Base-by-base conservation (phyloP, 2,329 filamentous ascomycete species). In the Magnaporthiopsis rhizophila region DNA sequence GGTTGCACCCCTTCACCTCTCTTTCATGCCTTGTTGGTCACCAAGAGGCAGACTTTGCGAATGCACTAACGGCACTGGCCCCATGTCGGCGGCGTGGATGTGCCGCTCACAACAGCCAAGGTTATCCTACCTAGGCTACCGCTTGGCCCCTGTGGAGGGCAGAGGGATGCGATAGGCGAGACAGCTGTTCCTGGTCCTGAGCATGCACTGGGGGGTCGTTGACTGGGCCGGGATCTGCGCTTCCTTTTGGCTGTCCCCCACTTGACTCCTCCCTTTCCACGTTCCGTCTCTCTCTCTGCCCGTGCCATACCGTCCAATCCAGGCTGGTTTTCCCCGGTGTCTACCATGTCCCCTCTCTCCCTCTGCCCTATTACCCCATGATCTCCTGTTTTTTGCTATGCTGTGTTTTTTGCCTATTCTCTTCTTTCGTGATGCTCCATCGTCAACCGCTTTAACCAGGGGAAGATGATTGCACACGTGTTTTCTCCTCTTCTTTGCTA, bases 351-450 rank as follows among this genome's bases (percentile, higher is more conserved):
- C n/a, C 45, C 58, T 65, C 3, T 66, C 34, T 65, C 63, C 61
- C 61, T 65, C 62, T 59, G 62, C 66, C 61, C 64, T 53, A 65
- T 59, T 66, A 63, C 66, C 59, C 62, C 65, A 64, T 67, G 64
- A 66, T 65, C 60, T 68, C 65, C 64, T 68, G 67, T 68, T 65
- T 69, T 69, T 64, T 66, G 67, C 32, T 15, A 64, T 61, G 45
- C 45, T 61, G 28, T 30, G 28, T 59, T 67, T 64, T 65, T 62
- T 62, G 58, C 64, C 59, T 38, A 38, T 56, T 30, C 13, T 61
- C 58, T 68, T 69, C 65, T 69, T 68, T 67, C 71, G 69, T 67
- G 69, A 70, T 69, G 63, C 65, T 62, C 61, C 32, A 67, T 59
- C 59, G 65, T 63, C 45, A 50, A 63, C 60, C 30, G 59, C 56